Percentiles rank a stretch among this genome's conserved stretches.
phyloP scores from a whole-genome alignment of 2,329 filamentous ascomycete genomes.

The Hypocrella siamensis region DNA sequence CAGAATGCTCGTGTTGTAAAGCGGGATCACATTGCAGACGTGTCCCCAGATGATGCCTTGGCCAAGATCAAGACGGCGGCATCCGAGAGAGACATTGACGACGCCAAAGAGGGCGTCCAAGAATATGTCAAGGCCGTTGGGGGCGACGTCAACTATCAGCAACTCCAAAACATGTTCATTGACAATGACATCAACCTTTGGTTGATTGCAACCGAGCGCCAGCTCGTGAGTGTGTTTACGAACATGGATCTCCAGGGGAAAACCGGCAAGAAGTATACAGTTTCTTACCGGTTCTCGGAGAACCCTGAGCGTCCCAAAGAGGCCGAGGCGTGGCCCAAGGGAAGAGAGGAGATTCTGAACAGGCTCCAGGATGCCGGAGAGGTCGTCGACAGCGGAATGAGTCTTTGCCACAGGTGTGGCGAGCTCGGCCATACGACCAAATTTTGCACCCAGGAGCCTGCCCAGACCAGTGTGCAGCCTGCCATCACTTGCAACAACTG shows the following conservation, averaged over 20 bases:
- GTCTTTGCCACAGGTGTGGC: slow-evolving; percentile 48
- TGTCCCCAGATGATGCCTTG: slow-evolving; percentile 42
- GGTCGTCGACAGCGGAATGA: slow-evolving; percentile 39
- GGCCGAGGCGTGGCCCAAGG: slow-evolving; percentile 42
- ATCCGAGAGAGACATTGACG: slow-evolving; percentile 40
- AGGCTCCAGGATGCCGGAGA: slow-evolving; percentile 54
- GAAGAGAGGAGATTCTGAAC: slow-evolving; percentile 40
- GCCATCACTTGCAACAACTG: slow-evolving; percentile 52
- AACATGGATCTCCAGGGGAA: slow-evolving; percentile 62
- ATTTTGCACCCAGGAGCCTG: slow-evolving; percentile 41
- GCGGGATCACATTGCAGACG: slow-evolving; percentile 30
- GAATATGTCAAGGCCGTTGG: slow-evolving; percentile 44
- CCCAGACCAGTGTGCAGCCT: slow-evolving; percentile 26
- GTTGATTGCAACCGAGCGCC: slow-evolving; percentile 47
- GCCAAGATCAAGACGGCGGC: slow-evolving; percentile 35
- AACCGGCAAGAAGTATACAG: slow-evolving; percentile 45
- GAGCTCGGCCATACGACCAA: slow-evolving; percentile 48
- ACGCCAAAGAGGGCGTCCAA: slow-evolving; percentile 42
- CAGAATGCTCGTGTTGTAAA: slow-evolving; percentile 43
- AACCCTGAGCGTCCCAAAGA: slow-evolving; percentile 44
- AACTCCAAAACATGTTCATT: slow-evolving; percentile 47
- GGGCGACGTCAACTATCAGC: slow-evolving; percentile 39
- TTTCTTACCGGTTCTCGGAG: slow-evolving; percentile 45
- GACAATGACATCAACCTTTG: slow-evolving; percentile 35
- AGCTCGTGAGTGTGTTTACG: slow-evolving; percentile 40